Percentiles rank a stretch among this genome's conserved stretches.
phyloP scores from a whole-genome alignment of 1,139 yeast genomes.

The Lizanozyma gosingica region DNA sequence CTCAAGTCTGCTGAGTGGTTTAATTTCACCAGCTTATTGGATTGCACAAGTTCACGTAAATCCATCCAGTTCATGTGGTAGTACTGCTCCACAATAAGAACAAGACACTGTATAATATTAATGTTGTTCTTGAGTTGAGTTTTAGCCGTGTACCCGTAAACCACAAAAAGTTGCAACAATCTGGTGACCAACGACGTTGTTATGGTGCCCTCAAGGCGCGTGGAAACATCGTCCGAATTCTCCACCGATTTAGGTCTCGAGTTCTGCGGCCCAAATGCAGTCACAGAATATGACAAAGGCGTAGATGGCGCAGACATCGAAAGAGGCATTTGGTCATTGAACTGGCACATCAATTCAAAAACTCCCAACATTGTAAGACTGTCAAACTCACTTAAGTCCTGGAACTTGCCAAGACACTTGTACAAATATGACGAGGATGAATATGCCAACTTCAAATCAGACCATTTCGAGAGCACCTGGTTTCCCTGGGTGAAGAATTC shows the following conservation, averaged over 20 bases:
- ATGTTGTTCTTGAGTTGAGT: slow-evolving; percentile 22
- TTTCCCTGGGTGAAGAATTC: slow-evolving; percentile 21
- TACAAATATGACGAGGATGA: slow-evolving; percentile 12
- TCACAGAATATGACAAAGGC: slow-evolving; percentile 11
- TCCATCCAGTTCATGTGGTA: slow-evolving; percentile 40
- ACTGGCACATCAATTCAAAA: slow-evolving; percentile 28
- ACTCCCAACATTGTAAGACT: slow-evolving; percentile 20
- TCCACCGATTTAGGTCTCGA: slow-evolving; percentile 4
- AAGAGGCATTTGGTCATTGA: slow-evolving; percentile 34
- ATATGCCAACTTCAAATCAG: slow-evolving; percentile 10
- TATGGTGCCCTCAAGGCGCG: neutral
- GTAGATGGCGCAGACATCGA: slow-evolving; percentile 40
- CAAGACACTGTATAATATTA: slow-evolving; percentile 26
- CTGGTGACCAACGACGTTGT: slow-evolving; percentile 13
- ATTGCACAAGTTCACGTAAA: slow-evolving; percentile 22
- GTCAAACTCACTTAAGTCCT: slow-evolving; percentile 24
- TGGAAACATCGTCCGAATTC: neutral
- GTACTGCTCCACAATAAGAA: slow-evolving; percentile 26
- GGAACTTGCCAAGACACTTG: slow-evolving; percentile 17
- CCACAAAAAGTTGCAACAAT: slow-evolving; percentile 27
- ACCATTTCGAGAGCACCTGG: slow-evolving; percentile 21
- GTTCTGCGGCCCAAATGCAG: slow-evolving; percentile 2
- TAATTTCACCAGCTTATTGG: slow-evolving; percentile 29
- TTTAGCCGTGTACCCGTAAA: slow-evolving; percentile 29
- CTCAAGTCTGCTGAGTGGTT: slow-evolving; percentile 27